Evolutionary conservation across 805 yeast species (phyloP), one percentile per base, ranked within the genome.

Genomic region (Candida vaughaniae): DNA sequence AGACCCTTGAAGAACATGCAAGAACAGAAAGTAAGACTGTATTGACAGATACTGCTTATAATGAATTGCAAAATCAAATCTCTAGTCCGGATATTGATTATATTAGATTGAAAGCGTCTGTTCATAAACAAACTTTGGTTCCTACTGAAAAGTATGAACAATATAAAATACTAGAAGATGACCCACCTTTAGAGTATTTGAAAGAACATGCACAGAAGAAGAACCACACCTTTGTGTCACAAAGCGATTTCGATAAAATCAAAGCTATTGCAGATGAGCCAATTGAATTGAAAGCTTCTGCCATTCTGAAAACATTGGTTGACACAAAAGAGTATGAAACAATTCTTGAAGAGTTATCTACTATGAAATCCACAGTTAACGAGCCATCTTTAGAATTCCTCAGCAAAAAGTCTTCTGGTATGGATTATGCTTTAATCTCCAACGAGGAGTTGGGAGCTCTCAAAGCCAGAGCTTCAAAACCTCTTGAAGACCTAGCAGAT

Each of bases 171-270:
- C 46, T 46, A 28, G 62, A 59, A 1, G 46, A 54, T 22, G 59
- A 52, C 31, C 60, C 62, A 10, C 43, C 60, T 6, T 33, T 60
- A 19, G 61, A 56, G 20, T 44, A 49, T 15, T 48, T 67, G n/a
- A 36, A 45, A n/a, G 16, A 42, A 6, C 49, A 48, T 29, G 41
- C 46, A n/a, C 4, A 28, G 6, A 14, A 16, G 2, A 34, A 31
- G 20, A 27, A 38, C 3, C 40, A 41, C 29, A 46, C 41, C 6
- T 12, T 45, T n/a, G 25, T 56, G 6, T 36, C 42, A 5, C 35
- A 37, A 17, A 41, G 40, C 3, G 55, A 55, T 12, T 25, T 28
- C 4, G 15, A 22, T 3, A 22, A n/a, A 11, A 16, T 37, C 2
- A 28, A 37, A 16, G 15, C 9, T 2, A 10, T 14, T 14, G 25